phyloP scores from a whole-genome alignment of 192 early-diverging fungal species.

The Diversispora eburnea region DNA sequence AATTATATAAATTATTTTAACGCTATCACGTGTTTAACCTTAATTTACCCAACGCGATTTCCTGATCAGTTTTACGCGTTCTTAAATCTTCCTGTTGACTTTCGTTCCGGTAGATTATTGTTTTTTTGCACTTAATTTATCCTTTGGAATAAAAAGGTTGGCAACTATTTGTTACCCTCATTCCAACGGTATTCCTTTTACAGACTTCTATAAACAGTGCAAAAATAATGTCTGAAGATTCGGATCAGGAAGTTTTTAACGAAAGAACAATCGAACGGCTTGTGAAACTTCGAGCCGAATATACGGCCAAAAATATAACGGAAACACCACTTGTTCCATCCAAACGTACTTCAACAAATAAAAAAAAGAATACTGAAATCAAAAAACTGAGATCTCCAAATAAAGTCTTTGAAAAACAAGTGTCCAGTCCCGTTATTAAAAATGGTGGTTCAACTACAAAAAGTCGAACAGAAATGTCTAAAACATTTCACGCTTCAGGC shows the following conservation, averaged over 20 bases:
- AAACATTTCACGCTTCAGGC: neutral
- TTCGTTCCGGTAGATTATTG: no score
- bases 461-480: neutral
- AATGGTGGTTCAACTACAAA: neutral
- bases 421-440: neutral
- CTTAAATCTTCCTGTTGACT: no score
- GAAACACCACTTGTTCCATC: neutral
- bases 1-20: no score
- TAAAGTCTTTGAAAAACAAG: neutral
- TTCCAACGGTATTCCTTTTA: no score
- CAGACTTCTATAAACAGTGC: neutral
- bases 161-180: no score
- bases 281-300: neutral
- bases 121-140: no score
- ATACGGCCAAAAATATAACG: neutral
- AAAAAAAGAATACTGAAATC: no score
- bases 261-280: neutral
- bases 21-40: no score
- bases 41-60: no score
- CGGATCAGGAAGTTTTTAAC: neutral
- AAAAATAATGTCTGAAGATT: neutral
- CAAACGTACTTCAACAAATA: neutral
- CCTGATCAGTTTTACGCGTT: no score
- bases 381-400: neutral
- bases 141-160: no score